Evolutionary conservation across 1,139 yeast genomes (phyloP), one percentile per base, ranked within the genome.

Genomic region (Citeromyces hawaiiensis): DNA sequence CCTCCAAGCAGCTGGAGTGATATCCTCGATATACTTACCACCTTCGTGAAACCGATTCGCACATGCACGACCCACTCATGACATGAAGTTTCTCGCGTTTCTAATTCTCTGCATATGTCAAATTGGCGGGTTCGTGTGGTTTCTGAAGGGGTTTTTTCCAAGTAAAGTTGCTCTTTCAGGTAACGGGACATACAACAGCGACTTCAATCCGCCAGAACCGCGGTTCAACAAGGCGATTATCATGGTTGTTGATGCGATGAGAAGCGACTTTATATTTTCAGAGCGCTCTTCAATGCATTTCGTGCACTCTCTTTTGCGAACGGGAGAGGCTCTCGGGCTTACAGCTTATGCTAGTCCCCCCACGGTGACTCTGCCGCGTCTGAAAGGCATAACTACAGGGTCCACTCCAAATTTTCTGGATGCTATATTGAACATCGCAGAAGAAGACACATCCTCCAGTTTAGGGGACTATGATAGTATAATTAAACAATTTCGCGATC

Each of bases 321-420:
- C 65, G 0, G 93, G 94, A 9, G 55, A 66, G 37, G 97, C 93
- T 0, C 53, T 88, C 38, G 96, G 96, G 0, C 87, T 75, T 55
- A 91, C 98, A 0, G 96, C 96, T 0, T 83, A 69, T 55, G 80
- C 96, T 0, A 82, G 83, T 46, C 93, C 94, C 1, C 94, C 93
- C 4, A 83, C 93, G 0, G 94, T 83, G 7, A 83, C 94, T 0
- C 60, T 83, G 37, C 94, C 94, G 1, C 61, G 93, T 45, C 60
- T 83, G 36, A 83, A 82, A 53, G 91, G 91, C 11, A 76, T 83
- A 17, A 79, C 91, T 0, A 80, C 88, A 0, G 94, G 94, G 0
- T 79, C 88, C 0, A 75, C 88, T 0, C 91, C 94, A 0, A 80
- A 71, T 47, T 83, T 83, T 48, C 60, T 83, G 38, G 94, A 83